Base-by-base conservation (phyloP, 2,329 filamentous ascomycete genomes). In the Thelonectria olida region DNA sequence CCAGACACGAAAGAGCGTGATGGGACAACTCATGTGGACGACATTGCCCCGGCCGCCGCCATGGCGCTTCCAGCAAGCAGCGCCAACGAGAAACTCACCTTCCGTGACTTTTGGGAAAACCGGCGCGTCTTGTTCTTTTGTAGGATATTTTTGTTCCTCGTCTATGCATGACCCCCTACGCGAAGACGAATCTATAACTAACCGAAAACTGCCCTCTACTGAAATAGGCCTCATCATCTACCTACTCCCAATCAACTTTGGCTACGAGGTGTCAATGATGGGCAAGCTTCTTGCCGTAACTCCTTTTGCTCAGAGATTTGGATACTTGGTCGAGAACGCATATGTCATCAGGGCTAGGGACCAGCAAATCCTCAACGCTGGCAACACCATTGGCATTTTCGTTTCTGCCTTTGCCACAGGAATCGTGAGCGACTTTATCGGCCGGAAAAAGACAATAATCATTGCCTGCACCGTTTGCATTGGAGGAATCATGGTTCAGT, bases 341-440 rank as follows among this genome's bases (percentile, higher is more conserved):
- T 68, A 54, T 20, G 58, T 69, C 25, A 63, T 75, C 36, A 54
- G 63, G 1, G 72, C 73, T 23, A 52, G 47, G 17, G 66, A 73
- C 52, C 73, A 74, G 48, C 72, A 74, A 36, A 69, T 75, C n/a
- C 65, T 75, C 31, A 74, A 72, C 28, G 70, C 73, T 5, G 70
- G 66, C 19, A 63, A 64, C 42, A 73, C 70, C 7, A 64, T 74
- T 38, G 73, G 73, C n/a, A 51, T 74, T 45, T 73, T 74, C 54
- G 59, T 65, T 45, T 68, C 72, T 15, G 73, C 73, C 3, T 73
- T 73, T 38, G 62, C 64, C 1, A 72, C 71, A 0, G 70, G 72
- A 15, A 61, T 71, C 52, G 62, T 72, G 38, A 66, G 63, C 19
- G 70, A 73, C 36, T 51, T 66, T n/a, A 64, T 72, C 42, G 70